These are phyloP conservation scores for Cardamine occulta DNA, from an alignment of 345 rosid genomes.

Conservation along the genomic window DNA sequence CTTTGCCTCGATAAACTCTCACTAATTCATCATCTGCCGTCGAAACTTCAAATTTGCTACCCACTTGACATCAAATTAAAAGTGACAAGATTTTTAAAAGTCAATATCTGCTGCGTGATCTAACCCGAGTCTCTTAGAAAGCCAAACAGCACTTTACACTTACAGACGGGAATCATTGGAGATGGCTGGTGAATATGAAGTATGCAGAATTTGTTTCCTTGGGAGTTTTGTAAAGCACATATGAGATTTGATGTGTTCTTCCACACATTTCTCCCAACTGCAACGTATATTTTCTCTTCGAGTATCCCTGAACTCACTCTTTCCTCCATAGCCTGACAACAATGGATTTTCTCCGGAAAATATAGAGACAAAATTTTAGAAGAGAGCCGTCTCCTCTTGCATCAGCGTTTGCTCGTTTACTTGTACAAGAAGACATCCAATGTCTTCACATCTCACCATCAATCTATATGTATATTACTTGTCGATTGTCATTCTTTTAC, in stretches of 20 bases:
- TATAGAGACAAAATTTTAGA: background rate
- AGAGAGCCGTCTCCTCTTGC: background rate
- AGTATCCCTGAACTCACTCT: conserved; percentile 40
- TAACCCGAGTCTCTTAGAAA: background rate
- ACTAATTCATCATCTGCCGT: conserved; percentile 58
- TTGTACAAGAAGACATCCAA: conserved; percentile 25
- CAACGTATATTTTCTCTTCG: conserved; percentile 69
- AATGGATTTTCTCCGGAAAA: background rate
- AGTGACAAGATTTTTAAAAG: background rate
- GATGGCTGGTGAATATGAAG: conserved; percentile 72
- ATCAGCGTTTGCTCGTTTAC: background rate
- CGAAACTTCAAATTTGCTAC: conserved; percentile 62
- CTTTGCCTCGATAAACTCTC: conserved; percentile 56
- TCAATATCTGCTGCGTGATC: conserved; percentile 15
- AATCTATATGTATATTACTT: conserved; percentile 21
- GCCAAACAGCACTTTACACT: conserved; percentile 35
- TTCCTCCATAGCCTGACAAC: conserved; percentile 39
- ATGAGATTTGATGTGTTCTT: conserved; percentile 51
- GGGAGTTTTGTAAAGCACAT: conserved; percentile 64
- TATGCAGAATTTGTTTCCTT: conserved; percentile 67
- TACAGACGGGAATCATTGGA: conserved; percentile 61
- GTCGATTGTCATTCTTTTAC: background rate
- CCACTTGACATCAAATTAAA: conserved; percentile 57
- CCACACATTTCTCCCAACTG: conserved; percentile 55
- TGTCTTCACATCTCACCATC: conserved; percentile 32